phyloP scores from a whole-genome alignment of 306 rosid species.

The Oemleria cerasiformis region DNA sequence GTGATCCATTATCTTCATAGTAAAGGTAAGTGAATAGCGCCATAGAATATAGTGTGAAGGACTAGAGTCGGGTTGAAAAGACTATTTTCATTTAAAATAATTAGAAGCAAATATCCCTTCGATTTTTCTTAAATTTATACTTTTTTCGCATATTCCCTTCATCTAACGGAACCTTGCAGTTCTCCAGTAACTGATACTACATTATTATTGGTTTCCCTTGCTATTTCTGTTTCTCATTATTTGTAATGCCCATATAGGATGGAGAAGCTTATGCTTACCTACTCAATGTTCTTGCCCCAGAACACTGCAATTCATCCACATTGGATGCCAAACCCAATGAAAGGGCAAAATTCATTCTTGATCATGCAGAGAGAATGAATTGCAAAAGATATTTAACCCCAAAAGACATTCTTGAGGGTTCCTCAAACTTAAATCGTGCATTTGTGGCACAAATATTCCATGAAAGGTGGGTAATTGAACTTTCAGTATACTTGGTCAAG shows the following conservation, averaged over 20 bases:
- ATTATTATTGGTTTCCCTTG: conserved; percentile 9
- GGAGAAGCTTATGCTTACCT: conserved; percentile 96
- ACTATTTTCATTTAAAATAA: not conserved
- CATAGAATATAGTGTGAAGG: not conserved
- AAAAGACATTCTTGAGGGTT: conserved; percentile 78
- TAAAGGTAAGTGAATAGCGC: too few species aligned
- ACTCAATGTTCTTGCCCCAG: conserved; percentile 96
- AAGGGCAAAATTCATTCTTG: conserved; percentile 78
- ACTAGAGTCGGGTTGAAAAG: not conserved
- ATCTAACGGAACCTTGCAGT: not conserved
- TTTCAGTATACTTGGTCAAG: too few species aligned
- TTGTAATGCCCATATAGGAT: conserved; percentile 41
- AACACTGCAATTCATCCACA: conserved; percentile 68
- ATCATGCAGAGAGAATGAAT: conserved; percentile 94
- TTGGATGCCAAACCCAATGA: conserved; percentile 63
- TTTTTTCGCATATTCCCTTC: not conserved
- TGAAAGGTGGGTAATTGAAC: conserved; percentile 53
- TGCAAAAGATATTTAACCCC: conserved; percentile 86
- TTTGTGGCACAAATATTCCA: conserved; percentile 96
- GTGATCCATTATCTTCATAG: not conserved
- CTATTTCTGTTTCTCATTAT: conserved; percentile 14
- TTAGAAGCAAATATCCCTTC: not conserved
- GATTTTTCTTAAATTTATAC: too few species aligned
- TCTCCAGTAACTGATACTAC: not conserved
- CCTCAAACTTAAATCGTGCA: conserved; percentile 82